phyloP scores from a whole-genome alignment of 1,139 yeast species.

The Diutina siamensis region DNA sequence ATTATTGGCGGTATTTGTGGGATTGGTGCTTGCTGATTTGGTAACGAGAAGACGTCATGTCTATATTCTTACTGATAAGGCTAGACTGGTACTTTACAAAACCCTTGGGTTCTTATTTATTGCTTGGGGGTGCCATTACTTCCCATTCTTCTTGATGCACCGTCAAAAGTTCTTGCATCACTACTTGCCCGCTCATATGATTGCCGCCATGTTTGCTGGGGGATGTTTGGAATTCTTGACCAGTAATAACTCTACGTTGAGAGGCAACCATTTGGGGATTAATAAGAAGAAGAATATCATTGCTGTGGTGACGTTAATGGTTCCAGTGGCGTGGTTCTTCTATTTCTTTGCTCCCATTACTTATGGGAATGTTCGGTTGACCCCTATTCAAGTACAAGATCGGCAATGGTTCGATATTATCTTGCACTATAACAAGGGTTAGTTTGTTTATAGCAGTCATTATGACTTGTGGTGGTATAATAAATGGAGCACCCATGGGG shows the following conservation, averaged over 20 bases:
- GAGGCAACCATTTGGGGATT: slow-evolving; percentile 10
- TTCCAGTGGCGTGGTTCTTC: slow-evolving; percentile 52
- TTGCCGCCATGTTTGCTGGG: slow-evolving; percentile 78
- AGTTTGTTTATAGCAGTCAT: background rate
- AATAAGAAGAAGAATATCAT: slow-evolving; percentile 18
- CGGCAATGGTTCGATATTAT: slow-evolving; percentile 80
- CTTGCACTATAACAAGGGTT: slow-evolving; percentile 77
- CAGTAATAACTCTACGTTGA: slow-evolving; percentile 38
- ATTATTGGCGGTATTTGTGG: slow-evolving; percentile 54
- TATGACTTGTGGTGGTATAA: background rate
- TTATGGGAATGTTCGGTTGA: slow-evolving; percentile 64
- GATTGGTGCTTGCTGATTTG: slow-evolving; percentile 59
- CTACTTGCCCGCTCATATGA: slow-evolving; percentile 89
- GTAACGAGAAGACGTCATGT: slow-evolving; percentile 64
- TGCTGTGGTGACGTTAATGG: slow-evolving; percentile 29
- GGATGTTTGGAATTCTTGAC: slow-evolving; percentile 70
- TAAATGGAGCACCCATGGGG: background rate
- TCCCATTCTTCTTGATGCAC: slow-evolving; percentile 85
- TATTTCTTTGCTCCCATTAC: slow-evolving; percentile 72
- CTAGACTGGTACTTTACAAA: slow-evolving; percentile 67
- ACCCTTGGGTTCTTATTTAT: slow-evolving; percentile 75
- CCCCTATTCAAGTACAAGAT: slow-evolving; percentile 49
- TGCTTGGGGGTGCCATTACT: slow-evolving; percentile 84
- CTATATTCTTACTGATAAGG: slow-evolving; percentile 42
- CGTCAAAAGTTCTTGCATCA: slow-evolving; percentile 94